Evolutionary conservation across 495 filamentous ascomycete species (phyloP), one percentile per base, ranked within the genome.

Genomic region (Bombardia bombarda): DNA sequence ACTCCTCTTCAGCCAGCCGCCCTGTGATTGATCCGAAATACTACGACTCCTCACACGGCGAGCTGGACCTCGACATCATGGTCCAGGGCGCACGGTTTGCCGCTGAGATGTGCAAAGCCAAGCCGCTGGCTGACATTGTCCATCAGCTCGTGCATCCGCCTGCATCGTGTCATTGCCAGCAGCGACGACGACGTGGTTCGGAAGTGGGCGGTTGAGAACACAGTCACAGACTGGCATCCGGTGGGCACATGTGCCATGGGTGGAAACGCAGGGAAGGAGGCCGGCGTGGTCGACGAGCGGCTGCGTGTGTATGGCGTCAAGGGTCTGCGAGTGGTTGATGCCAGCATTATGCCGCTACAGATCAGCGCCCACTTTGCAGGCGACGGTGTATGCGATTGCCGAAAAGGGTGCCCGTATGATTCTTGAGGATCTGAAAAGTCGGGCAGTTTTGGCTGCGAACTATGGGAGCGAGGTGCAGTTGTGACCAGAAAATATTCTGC

Each of bases 171-270:
- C n/a, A n/a, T n/a, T n/a, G 35, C 35, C n/a, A 31, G n/a, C 8
- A 10, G 42, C 1, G 60, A 55, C 2, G 61, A 60, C 7, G 65
- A 65, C 1, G 57, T 60, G 1, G 57, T 70, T 33, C 41, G 58
- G 5, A 47, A 58, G 4, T 73, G 63, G 59, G 46, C 74, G 5
- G 49, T 45, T 9, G 50, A 65, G 16, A 66, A 55, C 32, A 68
- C 61, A 6, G n/a, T 62, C 51, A 63, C 60, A 23, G 52, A 59
- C 40, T 75, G 68, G 68, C 70, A 74, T 47, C 67, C 71, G 0
- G 47, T 72, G 4, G 75, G 77, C 1, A 79, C 73, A 0, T 77
- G 71, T 42, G 64, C 73, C 0, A 77, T 80, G 75, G 68, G 71
- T 9, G 68, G 66, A 0, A 26, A 30, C 0, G 50, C 52, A 8